Conservation (phyloP, 371 early-diverging fungal genomes). For the Syncephalastrum sp. region DNA sequence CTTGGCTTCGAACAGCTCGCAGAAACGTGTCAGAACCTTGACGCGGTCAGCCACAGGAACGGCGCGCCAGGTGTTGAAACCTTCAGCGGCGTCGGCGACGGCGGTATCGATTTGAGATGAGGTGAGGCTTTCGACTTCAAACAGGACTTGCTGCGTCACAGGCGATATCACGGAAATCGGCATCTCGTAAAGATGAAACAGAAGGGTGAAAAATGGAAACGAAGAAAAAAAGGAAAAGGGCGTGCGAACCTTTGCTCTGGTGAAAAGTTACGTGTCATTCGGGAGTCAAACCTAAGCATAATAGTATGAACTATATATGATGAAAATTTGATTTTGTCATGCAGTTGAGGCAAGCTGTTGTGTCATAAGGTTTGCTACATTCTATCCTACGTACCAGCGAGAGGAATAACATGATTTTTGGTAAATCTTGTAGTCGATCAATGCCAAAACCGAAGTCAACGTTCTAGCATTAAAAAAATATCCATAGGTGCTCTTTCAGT, state of each 20-base stretch:
- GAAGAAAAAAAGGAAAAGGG: conserved; percentile 8
- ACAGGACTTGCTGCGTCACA: conserved; percentile 26
- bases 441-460: no score
- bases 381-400: no score
- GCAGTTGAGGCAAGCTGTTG: no score
- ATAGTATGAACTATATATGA: neutral
- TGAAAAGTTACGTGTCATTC: no score
- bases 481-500: no score
- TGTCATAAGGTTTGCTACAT: neutral
- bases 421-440: no score
- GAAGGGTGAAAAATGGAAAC: neutral
- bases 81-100: conserved; percentile 41
- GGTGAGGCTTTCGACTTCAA: conserved; percentile 30
- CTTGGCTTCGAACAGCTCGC: conserved; percentile 55
- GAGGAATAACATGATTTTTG: no score
- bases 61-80: conserved; percentile 54
- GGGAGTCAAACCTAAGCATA: no score
- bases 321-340: neutral
- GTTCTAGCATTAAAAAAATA: no score
- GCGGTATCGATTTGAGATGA: conserved; percentile 43
- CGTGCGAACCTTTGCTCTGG: neutral
- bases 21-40: conserved; percentile 52
- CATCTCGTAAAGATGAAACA: neutral
- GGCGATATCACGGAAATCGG: conserved; percentile 41
- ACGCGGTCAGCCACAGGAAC: conserved; percentile 58